phyloP scores from a whole-genome alignment of 106 monocot species.

The Vanilla planifolia region DNA sequence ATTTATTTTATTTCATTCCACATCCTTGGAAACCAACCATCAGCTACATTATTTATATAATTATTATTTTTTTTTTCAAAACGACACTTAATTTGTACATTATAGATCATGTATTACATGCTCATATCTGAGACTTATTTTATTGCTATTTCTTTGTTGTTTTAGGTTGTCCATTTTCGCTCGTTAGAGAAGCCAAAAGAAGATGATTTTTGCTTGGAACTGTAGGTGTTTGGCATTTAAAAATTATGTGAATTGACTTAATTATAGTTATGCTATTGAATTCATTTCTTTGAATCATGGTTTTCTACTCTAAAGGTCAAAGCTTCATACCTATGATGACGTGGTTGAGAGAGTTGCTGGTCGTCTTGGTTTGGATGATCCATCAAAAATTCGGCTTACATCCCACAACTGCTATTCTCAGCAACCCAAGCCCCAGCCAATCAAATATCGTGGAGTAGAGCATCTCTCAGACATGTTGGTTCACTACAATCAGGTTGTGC shows the following conservation, averaged over 20 bases:
- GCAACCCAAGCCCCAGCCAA: slow-evolving; percentile 97
- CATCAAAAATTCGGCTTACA: slow-evolving; percentile 91
- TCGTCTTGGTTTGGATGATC: slow-evolving; percentile 83
- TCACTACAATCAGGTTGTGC: slow-evolving; percentile 86
- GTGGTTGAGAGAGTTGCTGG: slow-evolving; percentile 85
- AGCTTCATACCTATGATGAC: slow-evolving; percentile 80
- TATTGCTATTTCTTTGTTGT: background rate
- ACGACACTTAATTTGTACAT: too few relatives aligned
- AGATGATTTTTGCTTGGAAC: slow-evolving; percentile 83
- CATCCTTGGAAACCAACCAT: background rate
- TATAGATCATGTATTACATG: background rate
- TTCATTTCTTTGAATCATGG: background rate
- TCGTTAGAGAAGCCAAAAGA: slow-evolving; percentile 93
- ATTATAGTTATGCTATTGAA: background rate
- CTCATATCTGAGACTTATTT: background rate
- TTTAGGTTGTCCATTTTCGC: slow-evolving; percentile 92
- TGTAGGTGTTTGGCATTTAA: slow-evolving; percentile 40
- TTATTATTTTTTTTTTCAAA: too few relatives aligned
- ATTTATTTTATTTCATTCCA: background rate
- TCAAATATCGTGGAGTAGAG: slow-evolving; percentile 89
- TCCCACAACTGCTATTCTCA: slow-evolving; percentile 98
- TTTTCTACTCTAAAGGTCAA: slow-evolving; percentile 53
- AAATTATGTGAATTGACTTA: background rate
- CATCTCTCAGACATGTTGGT: slow-evolving; percentile 90
- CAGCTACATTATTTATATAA: background rate